phyloP scores from a whole-genome alignment of 768 basidiomycete species.

The Amanita pallidorosea region DNA sequence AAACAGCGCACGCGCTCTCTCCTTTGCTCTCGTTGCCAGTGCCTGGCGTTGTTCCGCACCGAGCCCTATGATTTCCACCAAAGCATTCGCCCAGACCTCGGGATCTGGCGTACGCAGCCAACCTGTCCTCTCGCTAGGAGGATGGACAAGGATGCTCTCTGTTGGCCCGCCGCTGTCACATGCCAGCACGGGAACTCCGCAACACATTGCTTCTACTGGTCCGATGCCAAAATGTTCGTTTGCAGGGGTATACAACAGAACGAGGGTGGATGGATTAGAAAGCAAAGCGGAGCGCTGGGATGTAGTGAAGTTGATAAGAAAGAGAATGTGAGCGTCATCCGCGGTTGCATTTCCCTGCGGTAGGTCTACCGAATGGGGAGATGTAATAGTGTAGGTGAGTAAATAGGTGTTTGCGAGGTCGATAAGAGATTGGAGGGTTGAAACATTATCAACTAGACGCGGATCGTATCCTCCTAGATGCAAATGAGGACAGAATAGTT shows the following conservation, averaged over 20 bases:
- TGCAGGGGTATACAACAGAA: slow-evolving; percentile 83
- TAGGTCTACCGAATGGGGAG: slow-evolving; percentile 30
- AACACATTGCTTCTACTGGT: slow-evolving; percentile 90
- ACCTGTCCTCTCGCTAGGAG: slow-evolving; percentile 49
- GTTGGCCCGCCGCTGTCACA: slow-evolving; percentile 84
- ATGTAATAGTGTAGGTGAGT: slow-evolving; percentile 46
- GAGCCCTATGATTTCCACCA: slow-evolving; percentile 48
- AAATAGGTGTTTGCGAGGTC: slow-evolving; percentile 39
- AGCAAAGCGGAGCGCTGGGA: slow-evolving; percentile 78
- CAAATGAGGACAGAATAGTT: not conserved
- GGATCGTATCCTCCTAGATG: slow-evolving; percentile 80
- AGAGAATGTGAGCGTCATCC: slow-evolving; percentile 52
- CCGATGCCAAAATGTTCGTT: slow-evolving; percentile 99
- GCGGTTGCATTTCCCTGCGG: slow-evolving; percentile 28
- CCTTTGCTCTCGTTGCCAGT: slow-evolving; percentile 44
- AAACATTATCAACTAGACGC: slow-evolving; percentile 74
- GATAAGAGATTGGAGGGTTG: slow-evolving; percentile 54
- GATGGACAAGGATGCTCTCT: slow-evolving; percentile 55
- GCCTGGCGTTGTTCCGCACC: slow-evolving; percentile 26
- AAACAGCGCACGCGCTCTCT: slow-evolving; percentile 56
- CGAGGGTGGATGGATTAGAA: slow-evolving; percentile 49
- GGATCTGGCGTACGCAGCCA: slow-evolving; percentile 60
- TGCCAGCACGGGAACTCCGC: slow-evolving; percentile 83
- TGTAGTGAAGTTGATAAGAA: slow-evolving; percentile 89
- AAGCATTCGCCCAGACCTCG: slow-evolving; percentile 58